A percentile compares a stretch with the other conserved stretches of the same genome.
Conservation (phyloP, 1,139 yeast genomes). For the Hansenula sp. region DNA sequence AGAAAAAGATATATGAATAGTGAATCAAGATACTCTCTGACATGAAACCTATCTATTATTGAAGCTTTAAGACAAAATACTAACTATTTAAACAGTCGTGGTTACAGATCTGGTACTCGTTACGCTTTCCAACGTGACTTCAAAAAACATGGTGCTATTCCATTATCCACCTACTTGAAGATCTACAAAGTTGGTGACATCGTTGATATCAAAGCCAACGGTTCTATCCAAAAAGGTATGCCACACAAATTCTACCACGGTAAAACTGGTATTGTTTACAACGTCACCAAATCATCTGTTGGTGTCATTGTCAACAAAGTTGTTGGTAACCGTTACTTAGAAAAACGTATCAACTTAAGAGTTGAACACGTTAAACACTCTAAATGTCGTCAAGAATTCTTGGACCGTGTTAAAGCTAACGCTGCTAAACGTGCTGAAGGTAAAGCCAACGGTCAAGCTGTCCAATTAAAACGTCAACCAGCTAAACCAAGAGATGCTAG, state of each 20-base stretch:
- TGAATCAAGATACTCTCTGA: too few species aligned
- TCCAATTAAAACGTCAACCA: conserved; percentile 96
- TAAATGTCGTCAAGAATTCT: conserved; percentile 98
- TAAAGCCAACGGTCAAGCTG: conserved; percentile 88
- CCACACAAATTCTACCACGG: conserved; percentile 99
- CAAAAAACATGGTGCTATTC: conserved; percentile 95
- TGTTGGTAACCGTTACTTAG: conserved; percentile 98
- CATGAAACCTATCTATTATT: too few species aligned
- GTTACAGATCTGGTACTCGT: conserved; percentile 99
- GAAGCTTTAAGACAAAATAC: background rate
- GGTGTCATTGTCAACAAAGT: conserved; percentile 98
- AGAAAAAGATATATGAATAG: too few species aligned
- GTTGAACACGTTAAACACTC: conserved; percentile 99
- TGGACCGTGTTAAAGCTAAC: conserved; percentile 96
- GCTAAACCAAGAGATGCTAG: conserved; percentile 94
- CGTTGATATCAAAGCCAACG: conserved; percentile 99
- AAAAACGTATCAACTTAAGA: conserved; percentile 98
- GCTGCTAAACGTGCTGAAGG: conserved; percentile 94
- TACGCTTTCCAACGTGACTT: conserved; percentile 99
- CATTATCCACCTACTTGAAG: conserved; percentile 96
- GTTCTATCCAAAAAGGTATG: conserved; percentile 99
- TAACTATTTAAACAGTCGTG: conserved; percentile 56
- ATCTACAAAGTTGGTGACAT: conserved; percentile 98
- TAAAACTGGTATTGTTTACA: conserved; percentile 98
- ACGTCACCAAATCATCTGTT: conserved; percentile 97